These are phyloP conservation scores for Aspergillus carlsbadensis DNA, from an alignment of 495 filamentous ascomycete species.

Conservation along the genomic window DNA sequence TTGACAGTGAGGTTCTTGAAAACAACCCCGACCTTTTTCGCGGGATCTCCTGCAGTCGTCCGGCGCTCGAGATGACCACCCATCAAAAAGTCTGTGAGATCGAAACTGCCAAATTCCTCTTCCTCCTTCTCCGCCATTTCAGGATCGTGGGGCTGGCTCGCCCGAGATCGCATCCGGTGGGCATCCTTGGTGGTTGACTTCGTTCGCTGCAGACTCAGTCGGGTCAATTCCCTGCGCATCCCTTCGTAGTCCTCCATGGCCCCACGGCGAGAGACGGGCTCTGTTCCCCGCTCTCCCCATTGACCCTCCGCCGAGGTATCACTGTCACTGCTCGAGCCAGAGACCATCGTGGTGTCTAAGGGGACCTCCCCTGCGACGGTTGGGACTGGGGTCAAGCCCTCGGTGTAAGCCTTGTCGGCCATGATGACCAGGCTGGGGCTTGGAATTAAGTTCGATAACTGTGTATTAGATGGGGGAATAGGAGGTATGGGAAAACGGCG, in stretches of 20 bases:
- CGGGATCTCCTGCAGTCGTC: constrained; percentile 60
- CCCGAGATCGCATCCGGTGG: constrained; percentile 26
- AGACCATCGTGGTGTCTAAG: constrained; percentile 16
- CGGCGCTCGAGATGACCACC: constrained; percentile 82
- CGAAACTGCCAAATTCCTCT: constrained; percentile 59
- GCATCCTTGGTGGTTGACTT: constrained; percentile 30
- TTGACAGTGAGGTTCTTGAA: constrained; percentile 79
- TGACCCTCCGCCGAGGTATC: constrained; percentile 49
- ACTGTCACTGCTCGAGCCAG: constrained; percentile 19
- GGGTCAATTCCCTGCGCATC: constrained; percentile 63
- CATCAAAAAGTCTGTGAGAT: constrained; percentile 70
- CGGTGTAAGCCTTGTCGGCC: background rate
- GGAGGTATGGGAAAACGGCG: background rate
- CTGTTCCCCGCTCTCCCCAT: constrained; percentile 77
- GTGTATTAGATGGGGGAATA: background rate
- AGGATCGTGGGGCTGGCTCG: constrained; percentile 32
- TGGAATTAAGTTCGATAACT: background rate
- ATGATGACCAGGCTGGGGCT: background rate
- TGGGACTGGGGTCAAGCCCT: background rate
- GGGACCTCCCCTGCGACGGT: constrained; percentile 3
- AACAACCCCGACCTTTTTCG: constrained; percentile 82
- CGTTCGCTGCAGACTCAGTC: constrained; percentile 53
- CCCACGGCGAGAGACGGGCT: constrained; percentile 56
- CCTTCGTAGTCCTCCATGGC: constrained; percentile 74
- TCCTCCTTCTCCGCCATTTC: constrained; percentile 38